phyloP scores from a whole-genome alignment of 2,329 filamentous ascomycete genomes.

The Sporothrix variecibatus region DNA sequence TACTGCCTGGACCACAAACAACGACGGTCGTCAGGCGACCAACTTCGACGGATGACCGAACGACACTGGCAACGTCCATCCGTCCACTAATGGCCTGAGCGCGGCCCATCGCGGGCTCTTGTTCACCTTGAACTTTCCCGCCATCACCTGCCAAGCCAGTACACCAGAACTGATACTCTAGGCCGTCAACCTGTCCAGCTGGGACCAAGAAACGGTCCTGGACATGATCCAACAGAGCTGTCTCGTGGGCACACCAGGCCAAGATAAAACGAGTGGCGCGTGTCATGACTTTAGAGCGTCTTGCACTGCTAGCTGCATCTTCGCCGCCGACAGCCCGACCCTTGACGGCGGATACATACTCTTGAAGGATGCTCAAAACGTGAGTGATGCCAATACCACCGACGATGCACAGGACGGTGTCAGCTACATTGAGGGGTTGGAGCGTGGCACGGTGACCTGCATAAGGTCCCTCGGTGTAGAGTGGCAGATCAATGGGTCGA shows the following conservation, averaged over 20 bases:
- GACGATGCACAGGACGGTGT: constrained; percentile 8
- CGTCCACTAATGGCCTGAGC: not conserved
- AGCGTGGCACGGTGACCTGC: constrained; percentile 1
- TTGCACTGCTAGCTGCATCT: not conserved
- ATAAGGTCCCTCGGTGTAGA: constrained; percentile 3
- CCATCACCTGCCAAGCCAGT: not conserved
- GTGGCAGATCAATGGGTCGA: not conserved
- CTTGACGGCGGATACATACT: not conserved
- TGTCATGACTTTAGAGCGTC: not conserved
- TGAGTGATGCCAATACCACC: constrained; percentile 13
- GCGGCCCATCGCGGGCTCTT: not conserved
- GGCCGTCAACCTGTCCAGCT: not conserved
- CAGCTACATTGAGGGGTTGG: not conserved
- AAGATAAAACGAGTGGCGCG: constrained; percentile 1
- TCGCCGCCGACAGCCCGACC: not conserved
- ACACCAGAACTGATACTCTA: constrained; percentile 3
- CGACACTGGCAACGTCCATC: not conserved
- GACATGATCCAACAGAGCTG: not conserved
- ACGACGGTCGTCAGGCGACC: not conserved
- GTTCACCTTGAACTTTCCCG: not conserved
- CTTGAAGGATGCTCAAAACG: not conserved
- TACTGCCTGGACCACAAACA: constrained; percentile 3
- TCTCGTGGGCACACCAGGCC: not conserved
- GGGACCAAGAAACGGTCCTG: not conserved
- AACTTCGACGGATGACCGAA: not conserved